phyloP scores from a whole-genome alignment of 495 filamentous ascomycete species.

The Penicillium riverlandense region DNA sequence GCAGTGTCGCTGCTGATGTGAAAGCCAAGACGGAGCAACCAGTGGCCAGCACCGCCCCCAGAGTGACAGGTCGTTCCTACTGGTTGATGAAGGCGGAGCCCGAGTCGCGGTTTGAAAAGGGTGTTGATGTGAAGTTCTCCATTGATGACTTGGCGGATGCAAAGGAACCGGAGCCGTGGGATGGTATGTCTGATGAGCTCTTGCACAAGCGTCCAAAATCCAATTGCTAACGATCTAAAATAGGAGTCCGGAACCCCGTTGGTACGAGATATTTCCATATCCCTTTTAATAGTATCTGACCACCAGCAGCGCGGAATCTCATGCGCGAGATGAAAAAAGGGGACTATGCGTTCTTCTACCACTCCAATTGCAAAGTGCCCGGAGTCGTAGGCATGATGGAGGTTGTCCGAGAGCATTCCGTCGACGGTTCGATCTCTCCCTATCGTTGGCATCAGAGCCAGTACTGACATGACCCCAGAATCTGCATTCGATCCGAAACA shows the following conservation, averaged over 20 bases:
- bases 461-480: slow-evolving; percentile 40
- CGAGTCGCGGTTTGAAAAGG: slow-evolving; percentile 76
- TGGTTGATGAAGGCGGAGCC: slow-evolving; percentile 98
- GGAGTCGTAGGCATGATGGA: slow-evolving; percentile 93
- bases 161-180: slow-evolving; percentile 77
- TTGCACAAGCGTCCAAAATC: neutral
- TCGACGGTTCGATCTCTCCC: slow-evolving; percentile 55
- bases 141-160: slow-evolving; percentile 79
- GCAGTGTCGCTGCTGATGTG: slow-evolving; percentile 4
- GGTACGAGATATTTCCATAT: slow-evolving; percentile 30
- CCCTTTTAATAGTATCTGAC: slow-evolving; percentile 8
- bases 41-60: slow-evolving; percentile 1
- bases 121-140: slow-evolving; percentile 82
- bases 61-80: slow-evolving; percentile 40
- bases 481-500: slow-evolving; percentile 69
- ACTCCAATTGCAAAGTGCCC: slow-evolving; percentile 87
- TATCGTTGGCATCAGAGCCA: neutral
- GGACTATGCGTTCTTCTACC: slow-evolving; percentile 94
- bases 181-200: slow-evolving; percentile 45
- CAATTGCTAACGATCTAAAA: slow-evolving; percentile 11
- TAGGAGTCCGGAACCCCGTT: slow-evolving; percentile 51
- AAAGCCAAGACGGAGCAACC: slow-evolving; percentile 3
- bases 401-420: slow-evolving; percentile 72
- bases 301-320: slow-evolving; percentile 63
- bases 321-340: slow-evolving; percentile 85